These are phyloP conservation scores for Didymella lethalis DNA, from an alignment of 2,329 filamentous ascomycete genomes.

Conservation along the genomic window DNA sequence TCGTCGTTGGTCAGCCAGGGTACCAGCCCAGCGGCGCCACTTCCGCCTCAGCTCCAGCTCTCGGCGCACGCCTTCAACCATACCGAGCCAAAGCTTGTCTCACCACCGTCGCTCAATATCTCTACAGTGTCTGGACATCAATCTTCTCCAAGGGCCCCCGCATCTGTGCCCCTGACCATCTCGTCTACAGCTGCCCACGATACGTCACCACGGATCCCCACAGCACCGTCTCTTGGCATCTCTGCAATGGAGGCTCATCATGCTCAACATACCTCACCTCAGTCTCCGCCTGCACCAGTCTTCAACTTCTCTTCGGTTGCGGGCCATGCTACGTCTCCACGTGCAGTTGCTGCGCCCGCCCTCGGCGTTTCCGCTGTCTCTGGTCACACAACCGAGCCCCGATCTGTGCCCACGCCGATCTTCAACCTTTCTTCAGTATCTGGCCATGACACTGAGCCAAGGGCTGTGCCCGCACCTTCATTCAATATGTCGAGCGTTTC, in stretches of 20 bases:
- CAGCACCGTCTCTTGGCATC: constrained; percentile 22
- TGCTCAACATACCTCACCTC: constrained; percentile 32
- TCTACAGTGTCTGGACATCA: constrained; percentile 39
- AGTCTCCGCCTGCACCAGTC: constrained; percentile 19
- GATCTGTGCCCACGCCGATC: constrained; percentile 21
- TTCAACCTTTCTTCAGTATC: constrained; percentile 33
- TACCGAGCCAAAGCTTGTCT: constrained; percentile 32
- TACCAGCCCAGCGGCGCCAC: constrained; percentile 34
- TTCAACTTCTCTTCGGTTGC: constrained; percentile 30
- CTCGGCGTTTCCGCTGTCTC: constrained; percentile 32
- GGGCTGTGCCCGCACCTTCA: constrained; percentile 22
- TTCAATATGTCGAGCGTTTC: constrained; percentile 37
- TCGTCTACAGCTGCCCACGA: constrained; percentile 35
- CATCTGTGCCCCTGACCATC: constrained; percentile 28
- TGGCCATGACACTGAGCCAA: constrained; percentile 35
- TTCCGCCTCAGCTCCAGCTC: constrained; percentile 28
- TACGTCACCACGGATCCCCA: constrained; percentile 32
- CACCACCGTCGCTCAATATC: constrained; percentile 30
- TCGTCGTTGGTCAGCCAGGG: constrained; percentile 42
- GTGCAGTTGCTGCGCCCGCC: constrained; percentile 21
- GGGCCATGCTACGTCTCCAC: constrained; percentile 37
- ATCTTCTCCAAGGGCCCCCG: constrained; percentile 34
- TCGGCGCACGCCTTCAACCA: constrained; percentile 36
- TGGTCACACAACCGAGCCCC: constrained; percentile 37
- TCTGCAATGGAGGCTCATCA: constrained; percentile 34